Evolutionary conservation across 495 filamentous ascomycete species (phyloP).

Genomic region (Aspergillus bridgeri): DNA sequence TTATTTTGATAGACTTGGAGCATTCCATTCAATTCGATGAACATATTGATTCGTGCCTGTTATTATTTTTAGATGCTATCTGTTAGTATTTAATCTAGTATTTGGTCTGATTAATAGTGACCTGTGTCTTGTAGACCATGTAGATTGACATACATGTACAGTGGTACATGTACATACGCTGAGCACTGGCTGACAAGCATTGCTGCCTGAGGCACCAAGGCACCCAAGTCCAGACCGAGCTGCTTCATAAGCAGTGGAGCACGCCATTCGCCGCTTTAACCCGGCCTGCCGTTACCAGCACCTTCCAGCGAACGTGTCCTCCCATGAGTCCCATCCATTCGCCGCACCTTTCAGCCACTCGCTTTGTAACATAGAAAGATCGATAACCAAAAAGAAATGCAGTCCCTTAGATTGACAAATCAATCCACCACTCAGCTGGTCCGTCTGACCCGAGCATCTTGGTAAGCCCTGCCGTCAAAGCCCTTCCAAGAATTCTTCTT

Average conservation of each 20-base stretch:
- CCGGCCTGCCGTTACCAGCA: background rate
- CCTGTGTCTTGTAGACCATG: too few species aligned
- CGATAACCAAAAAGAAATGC: constrained; percentile 15
- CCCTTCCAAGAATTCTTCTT: background rate
- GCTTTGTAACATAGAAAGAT: background rate
- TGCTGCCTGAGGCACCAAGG: constrained; percentile 10
- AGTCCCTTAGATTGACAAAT: constrained; percentile 19
- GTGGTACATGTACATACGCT: too few species aligned
- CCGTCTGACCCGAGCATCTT: constrained; percentile 12
- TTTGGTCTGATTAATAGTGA: too few species aligned
- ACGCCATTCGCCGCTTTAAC: constrained; percentile 27
- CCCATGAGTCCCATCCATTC: background rate
- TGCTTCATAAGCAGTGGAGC: constrained; percentile 27
- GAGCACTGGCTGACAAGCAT: background rate
- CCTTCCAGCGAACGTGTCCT: constrained; percentile 4
- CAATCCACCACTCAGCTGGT: constrained; percentile 8
- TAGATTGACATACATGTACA: too few species aligned
- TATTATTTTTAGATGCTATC: background rate
- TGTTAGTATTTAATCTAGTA: too few species aligned
- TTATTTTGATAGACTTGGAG: constrained; percentile 18
- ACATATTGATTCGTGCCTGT: constrained; percentile 22
- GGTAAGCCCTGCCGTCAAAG: constrained; percentile 20
- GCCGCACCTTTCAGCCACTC: background rate
- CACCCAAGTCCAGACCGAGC: constrained; percentile 18
- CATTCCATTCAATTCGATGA: constrained; percentile 17